Conservation (phyloP, 495 filamentous ascomycete species). For the Stereocaulon alpinum region DNA sequence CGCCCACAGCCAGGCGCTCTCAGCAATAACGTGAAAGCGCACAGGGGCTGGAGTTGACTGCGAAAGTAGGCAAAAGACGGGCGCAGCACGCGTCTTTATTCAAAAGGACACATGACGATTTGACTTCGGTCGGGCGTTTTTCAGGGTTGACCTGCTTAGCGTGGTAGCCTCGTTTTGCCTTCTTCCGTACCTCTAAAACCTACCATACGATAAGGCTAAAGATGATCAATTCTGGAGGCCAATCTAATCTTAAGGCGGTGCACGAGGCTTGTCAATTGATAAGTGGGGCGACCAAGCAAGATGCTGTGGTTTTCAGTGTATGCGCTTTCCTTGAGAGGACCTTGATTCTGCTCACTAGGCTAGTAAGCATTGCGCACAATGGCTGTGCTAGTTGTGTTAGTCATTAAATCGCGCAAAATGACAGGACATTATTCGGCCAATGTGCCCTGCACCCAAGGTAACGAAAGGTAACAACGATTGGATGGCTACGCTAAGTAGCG, state of each 20-base stretch:
- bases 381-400: neutral
- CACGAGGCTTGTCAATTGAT: neutral
- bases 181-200: neutral
- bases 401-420: slow-evolving; percentile 6
- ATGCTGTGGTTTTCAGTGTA: neutral
- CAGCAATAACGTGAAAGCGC: neutral
- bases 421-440: neutral
- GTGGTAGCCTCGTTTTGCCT: slow-evolving; percentile 17
- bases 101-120: neutral
- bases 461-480: slow-evolving; percentile 1
- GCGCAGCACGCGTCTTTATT: neutral
- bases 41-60: neutral
- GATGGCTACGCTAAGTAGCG: slow-evolving; percentile 8
- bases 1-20: slow-evolving; percentile 1
- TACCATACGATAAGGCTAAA: neutral
- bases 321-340: neutral
- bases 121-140: neutral
- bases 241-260: neutral
- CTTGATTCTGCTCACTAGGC: neutral
- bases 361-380: slow-evolving; percentile 6
- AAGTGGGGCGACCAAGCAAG: neutral
- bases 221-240: neutral
- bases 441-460: neutral
- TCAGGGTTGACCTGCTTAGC: slow-evolving; percentile 1
- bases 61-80: slow-evolving; percentile 5